Percentiles rank a stretch among this genome's conserved stretches.
Conservation (phyloP, 139 green algal species). For the Micromonas commoda region DNA sequence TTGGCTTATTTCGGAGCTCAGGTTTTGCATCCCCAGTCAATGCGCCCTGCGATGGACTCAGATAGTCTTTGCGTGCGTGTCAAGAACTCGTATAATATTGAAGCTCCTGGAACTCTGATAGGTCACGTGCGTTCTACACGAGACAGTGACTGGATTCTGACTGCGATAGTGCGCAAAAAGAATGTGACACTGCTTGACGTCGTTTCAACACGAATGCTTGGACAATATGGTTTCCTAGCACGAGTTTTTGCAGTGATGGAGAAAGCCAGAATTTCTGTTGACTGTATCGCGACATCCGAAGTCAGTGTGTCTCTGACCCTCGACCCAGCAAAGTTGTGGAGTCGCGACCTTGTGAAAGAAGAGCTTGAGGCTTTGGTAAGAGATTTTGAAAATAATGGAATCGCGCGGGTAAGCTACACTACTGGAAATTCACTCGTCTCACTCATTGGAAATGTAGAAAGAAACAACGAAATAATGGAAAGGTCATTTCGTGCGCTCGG, state of each 20-base stretch:
- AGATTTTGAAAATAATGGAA: constrained; percentile 18
- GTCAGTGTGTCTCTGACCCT: constrained; percentile 88
- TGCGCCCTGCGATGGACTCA: constrained; percentile 72
- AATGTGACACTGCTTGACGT: constrained; percentile 61
- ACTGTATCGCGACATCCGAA: constrained; percentile 94
- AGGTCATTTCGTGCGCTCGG: constrained; percentile 28
- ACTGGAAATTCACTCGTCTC: constrained; percentile 29
- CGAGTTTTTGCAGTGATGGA: constrained; percentile 82
- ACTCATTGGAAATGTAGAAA: constrained; percentile 30
- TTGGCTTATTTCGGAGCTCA: constrained; percentile 92
- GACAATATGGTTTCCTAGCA: constrained; percentile 64
- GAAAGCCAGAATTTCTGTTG: constrained; percentile 76
- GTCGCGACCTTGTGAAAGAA: constrained; percentile 57
- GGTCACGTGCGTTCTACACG: neutral
- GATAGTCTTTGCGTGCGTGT: constrained; percentile 66
- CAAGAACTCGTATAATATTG: constrained; percentile 95
- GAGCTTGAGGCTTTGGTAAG: constrained; percentile 18
- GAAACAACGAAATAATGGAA: constrained; percentile 31
- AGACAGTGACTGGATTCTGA: constrained; percentile 72
- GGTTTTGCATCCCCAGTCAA: constrained; percentile 92
- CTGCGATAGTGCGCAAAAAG: constrained; percentile 89
- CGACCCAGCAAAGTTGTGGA: constrained; percentile 71
- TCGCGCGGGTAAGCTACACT: neutral
- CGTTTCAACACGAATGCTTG: constrained; percentile 48
- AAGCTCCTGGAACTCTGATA: constrained; percentile 67